Percentiles rank a stretch among this genome's conserved stretches.
Conservation (phyloP, 2,329 filamentous ascomycete genomes). For the Cryphonectria naterciae region DNA sequence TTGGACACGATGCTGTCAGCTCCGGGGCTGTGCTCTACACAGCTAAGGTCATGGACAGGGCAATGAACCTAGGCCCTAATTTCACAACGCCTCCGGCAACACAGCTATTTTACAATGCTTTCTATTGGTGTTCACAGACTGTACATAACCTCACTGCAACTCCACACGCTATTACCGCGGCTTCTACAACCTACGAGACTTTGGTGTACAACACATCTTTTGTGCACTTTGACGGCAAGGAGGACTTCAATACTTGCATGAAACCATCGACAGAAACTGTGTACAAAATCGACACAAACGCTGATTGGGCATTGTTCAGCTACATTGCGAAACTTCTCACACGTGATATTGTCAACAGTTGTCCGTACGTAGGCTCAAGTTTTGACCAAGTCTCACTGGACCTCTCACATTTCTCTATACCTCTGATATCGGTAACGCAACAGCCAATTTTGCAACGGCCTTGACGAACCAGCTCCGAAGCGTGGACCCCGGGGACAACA, state of each 20-base stretch:
- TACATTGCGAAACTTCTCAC: slow-evolving; percentile 3
- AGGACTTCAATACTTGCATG: neutral
- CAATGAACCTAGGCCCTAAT: neutral
- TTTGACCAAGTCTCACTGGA: slow-evolving; percentile 14
- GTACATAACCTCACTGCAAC: slow-evolving; percentile 23
- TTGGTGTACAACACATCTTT: neutral
- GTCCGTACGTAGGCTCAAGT: slow-evolving; percentile 5
- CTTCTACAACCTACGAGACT: neutral
- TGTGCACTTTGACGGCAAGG: neutral
- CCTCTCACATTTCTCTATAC: slow-evolving; percentile 19
- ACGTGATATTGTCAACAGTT: neutral
- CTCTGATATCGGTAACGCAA: slow-evolving; percentile 22
- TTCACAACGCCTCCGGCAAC: neutral
- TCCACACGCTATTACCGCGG: neutral
- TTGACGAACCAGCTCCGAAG: slow-evolving; percentile 31
- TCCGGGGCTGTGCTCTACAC: neutral
- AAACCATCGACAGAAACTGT: neutral
- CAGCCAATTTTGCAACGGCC: slow-evolving; percentile 25
- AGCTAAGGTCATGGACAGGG: neutral
- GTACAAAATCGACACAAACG: neutral
- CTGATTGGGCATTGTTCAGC: neutral
- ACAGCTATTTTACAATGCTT: slow-evolving; percentile 6
- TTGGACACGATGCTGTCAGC: neutral
- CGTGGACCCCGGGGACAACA: slow-evolving; percentile 28
- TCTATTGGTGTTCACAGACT: slow-evolving; percentile 24